Evolutionary conservation across 2,329 filamentous ascomycete species (phyloP), one percentile per base, ranked within the genome.

Genomic region (Colletotrichum godetiae): DNA sequence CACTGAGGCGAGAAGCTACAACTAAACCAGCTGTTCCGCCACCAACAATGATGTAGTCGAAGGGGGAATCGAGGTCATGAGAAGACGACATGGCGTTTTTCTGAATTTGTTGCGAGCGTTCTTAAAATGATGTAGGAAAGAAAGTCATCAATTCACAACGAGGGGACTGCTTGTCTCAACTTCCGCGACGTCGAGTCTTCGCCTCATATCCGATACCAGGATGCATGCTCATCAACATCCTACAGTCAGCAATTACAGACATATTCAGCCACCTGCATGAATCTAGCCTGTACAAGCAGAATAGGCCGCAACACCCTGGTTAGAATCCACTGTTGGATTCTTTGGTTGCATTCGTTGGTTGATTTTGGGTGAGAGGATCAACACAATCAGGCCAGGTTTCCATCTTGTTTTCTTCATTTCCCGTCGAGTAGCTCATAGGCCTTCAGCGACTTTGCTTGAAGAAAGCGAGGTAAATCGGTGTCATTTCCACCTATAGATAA

Each of bases 1-100:
- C 77, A 15, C 77, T 76, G 10, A 82, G 74, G 29, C 80, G 79
- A n/a, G 78, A 79, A 24, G 80, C 79, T 22, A 82, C 74, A 22
- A 82, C 80, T 11, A 80, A 77, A n/a, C 81, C 80, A 0, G 80
- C 73, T 3, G 80, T 79, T 12, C 81, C 81, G 31, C 81, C 80
- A 6, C 81, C 80, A 2, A 81, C 78, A 42, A 81, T 75, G 27
- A 80, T 71, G 62, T 81, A 81, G 67, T 81, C 22, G 33, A 64
- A 68, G n/a, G 24, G 15, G 33, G 37, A 13, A 35, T 65, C 64
- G 27, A 67, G 15, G 35, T 3, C 24, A 29, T 70, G 13, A 5
- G 31, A 31, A 27, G 52, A 37, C 27, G 58, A 0, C 69, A 68
- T 72, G 27, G 58, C 46, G 13, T 27, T 5, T 6, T 27, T 62